phyloP scores from a whole-genome alignment of 208 protist species.

The Acanthamoeba castellanii region DNA sequence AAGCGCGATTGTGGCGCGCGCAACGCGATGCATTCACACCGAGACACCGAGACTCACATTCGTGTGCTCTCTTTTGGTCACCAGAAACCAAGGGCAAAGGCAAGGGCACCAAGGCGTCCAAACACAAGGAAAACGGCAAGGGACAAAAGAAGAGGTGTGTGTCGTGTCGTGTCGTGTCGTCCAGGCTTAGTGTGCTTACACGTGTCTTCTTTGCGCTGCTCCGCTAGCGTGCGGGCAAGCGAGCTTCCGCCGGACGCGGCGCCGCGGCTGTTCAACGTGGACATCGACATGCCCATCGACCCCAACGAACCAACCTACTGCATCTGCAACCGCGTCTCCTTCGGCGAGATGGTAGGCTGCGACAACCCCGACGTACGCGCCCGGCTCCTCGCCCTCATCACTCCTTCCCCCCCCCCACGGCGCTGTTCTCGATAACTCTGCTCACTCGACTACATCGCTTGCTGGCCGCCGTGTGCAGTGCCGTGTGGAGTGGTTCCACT shows the following conservation, averaged over 20 bases:
- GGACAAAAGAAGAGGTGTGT: slow-evolving; percentile 38
- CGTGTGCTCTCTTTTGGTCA: no score
- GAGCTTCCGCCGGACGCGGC: slow-evolving; percentile 34
- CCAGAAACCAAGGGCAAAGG: slow-evolving; percentile 45
- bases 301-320: slow-evolving; percentile 90
- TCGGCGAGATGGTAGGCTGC: slow-evolving; percentile 89
- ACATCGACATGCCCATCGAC: slow-evolving; percentile 88
- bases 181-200: neutral
- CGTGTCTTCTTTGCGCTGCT: neutral
- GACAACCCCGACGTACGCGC: slow-evolving; percentile 84
- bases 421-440: neutral
- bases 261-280: slow-evolving; percentile 73
- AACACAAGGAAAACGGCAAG: slow-evolving; percentile 26
- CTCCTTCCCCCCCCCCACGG: neutral
- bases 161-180: neutral
- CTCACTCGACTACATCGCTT: neutral
- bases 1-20: no score
- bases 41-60: no score
- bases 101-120: slow-evolving; percentile 57
- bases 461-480: slow-evolving; percentile 43
- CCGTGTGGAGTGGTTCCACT: slow-evolving; percentile 89
- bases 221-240: neutral
- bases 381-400: neutral
- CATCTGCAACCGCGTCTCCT: slow-evolving; percentile 87
- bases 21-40: no score